Evolutionary conservation across 129 eudicot species (phyloP).

Genomic region (Chrysanthemum lavandulifolium): DNA sequence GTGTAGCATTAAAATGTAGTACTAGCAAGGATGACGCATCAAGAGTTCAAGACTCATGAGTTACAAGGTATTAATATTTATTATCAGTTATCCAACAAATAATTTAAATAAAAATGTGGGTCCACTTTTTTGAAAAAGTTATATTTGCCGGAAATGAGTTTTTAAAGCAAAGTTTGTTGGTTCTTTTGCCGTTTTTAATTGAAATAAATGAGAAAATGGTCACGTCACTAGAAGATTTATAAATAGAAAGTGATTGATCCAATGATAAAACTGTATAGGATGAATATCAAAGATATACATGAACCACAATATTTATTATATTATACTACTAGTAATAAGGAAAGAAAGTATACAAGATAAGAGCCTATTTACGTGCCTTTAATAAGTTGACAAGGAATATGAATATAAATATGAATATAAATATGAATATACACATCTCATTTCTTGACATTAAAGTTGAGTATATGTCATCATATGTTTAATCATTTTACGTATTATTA

Average conservation of each 20-base stretch:
- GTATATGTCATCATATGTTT: slow-evolving; percentile 5
- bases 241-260: background rate
- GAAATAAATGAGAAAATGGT: slow-evolving; percentile 1
- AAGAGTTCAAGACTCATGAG: background rate
- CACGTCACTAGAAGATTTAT: background rate
- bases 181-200: slow-evolving; percentile 2
- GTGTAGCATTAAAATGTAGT: background rate
- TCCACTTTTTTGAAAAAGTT: background rate
- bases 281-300: background rate
- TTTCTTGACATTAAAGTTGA: slow-evolving; percentile 32
- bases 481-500: background rate
- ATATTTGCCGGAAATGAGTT: slow-evolving; percentile 9
- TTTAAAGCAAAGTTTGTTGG: slow-evolving; percentile 21
- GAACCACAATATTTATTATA: background rate
- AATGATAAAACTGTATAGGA: background rate
- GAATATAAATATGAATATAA: background rate
- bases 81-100: background rate
- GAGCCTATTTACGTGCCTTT: slow-evolving; percentile 13
- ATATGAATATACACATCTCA: slow-evolving; percentile 29
- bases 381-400: slow-evolving; percentile 24
- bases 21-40: background rate
- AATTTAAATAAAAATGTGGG: slow-evolving; percentile 9
- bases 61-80: background rate
- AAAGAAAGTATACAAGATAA: slow-evolving; percentile 23
- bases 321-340: slow-evolving; percentile 11